phyloP scores from a whole-genome alignment of 2,329 filamentous ascomycete genomes.

The Arthrocladium fulminans region DNA sequence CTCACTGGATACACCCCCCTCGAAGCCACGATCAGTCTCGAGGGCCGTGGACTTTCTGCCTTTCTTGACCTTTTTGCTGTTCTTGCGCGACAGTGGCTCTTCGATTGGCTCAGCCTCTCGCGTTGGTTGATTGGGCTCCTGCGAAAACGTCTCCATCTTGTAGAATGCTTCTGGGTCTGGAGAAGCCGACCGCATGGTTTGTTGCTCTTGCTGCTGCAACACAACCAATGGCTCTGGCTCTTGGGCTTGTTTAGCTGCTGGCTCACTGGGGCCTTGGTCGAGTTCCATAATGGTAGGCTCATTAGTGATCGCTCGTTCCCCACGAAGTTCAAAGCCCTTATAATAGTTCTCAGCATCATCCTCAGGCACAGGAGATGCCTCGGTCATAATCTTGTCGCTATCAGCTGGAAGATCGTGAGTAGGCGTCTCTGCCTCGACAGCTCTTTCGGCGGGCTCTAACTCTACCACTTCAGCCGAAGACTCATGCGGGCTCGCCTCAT shows the following conservation, averaged over 20 bases:
- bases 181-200: background rate
- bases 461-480: background rate
- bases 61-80: slow-evolving; percentile 12
- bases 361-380: background rate
- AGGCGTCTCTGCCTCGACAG: background rate
- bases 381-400: slow-evolving; percentile 21
- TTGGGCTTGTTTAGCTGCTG: background rate
- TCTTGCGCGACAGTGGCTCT: background rate
- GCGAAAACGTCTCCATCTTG: background rate
- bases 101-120: background rate
- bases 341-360: slow-evolving; percentile 5
- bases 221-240: background rate
- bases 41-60: too few species aligned
- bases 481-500: background rate
- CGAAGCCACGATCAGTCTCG: too few species aligned
- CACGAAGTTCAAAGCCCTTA: background rate
- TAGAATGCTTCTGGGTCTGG: slow-evolving; percentile 6
- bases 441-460: background rate
- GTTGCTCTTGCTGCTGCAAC: background rate
- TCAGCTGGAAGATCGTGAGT: background rate
- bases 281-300: background rate
- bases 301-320: background rate
- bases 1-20: background rate
- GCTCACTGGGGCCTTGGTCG: background rate
- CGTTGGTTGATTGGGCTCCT: background rate